phyloP scores from a whole-genome alignment of 2,329 filamentous ascomycete genomes.

The Grosmannia huntii region DNA sequence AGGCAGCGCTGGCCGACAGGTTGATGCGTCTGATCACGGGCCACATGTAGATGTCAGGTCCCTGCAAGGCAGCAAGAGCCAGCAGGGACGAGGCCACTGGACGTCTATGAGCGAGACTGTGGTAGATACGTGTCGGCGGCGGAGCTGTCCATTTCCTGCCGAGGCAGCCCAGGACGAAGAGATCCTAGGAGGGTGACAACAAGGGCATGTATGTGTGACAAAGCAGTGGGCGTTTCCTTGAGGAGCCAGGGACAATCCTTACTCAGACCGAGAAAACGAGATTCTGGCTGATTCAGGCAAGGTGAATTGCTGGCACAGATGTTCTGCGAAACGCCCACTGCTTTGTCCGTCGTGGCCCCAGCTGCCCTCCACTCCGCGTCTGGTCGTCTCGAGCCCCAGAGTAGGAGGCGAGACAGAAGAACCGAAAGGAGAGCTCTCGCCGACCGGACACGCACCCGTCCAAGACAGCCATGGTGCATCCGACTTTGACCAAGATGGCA shows the following conservation, averaged over 20 bases:
- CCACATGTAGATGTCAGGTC: conserved; percentile 14
- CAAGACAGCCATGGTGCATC: conserved; percentile 12
- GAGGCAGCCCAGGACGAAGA: conserved; percentile 16
- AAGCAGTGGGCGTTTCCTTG: conserved; percentile 29
- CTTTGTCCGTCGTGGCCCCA: conserved; percentile 37
- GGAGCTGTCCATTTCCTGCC: conserved; percentile 9
- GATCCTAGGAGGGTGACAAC: conserved; percentile 30
- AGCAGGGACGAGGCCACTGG: conserved; percentile 4
- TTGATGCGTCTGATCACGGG: conserved; percentile 46
- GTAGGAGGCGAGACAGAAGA: conserved; percentile 11
- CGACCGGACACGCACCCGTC: not conserved
- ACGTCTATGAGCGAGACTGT: conserved; percentile 13
- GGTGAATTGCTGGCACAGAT: conserved; percentile 16
- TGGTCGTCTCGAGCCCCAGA: not conserved
- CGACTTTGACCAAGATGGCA: conserved; percentile 5
- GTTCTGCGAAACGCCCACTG: conserved; percentile 20
- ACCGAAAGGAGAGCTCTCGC: not conserved
- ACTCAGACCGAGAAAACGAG: conserved; percentile 17
- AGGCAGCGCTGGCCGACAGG: conserved; percentile 27
- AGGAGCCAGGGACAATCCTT: conserved; percentile 27
- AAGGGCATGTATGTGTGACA: conserved; percentile 16
- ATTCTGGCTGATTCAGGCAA: not conserved
- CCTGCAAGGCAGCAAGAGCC: not conserved
- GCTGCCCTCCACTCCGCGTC: conserved; percentile 30
- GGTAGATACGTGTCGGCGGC: conserved; percentile 11